Conservation (phyloP, 2,329 filamentous ascomycete species). For the Myriosclerotinia scirpicola region DNA sequence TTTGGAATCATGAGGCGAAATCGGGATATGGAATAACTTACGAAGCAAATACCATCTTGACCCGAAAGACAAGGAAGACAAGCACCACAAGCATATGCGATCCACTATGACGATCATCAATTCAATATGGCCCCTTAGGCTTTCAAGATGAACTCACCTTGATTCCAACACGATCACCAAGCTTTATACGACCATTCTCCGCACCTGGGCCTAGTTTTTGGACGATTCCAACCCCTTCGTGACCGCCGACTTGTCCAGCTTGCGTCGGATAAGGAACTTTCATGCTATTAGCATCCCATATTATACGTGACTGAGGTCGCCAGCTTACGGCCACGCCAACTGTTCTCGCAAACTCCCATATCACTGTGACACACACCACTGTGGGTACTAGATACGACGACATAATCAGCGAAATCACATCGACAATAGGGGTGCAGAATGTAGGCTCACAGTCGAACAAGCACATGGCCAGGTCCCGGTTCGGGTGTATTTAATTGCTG, state of each 20-base stretch:
- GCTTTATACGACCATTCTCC: conserved; percentile 55
- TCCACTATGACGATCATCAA: conserved; percentile 46
- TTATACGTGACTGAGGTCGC: conserved; percentile 19
- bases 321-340: conserved; percentile 37
- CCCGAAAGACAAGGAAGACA: conserved; percentile 55
- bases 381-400: conserved; percentile 49
- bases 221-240: conserved; percentile 66
- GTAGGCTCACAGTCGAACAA: conserved; percentile 56
- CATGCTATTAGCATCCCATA: conserved; percentile 46
- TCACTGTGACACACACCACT: conserved; percentile 67
- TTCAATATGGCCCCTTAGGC: neutral
- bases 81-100: conserved; percentile 53
- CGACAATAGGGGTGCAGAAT: neutral
- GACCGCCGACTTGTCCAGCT: conserved; percentile 64
- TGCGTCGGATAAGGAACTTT: conserved; percentile 57
- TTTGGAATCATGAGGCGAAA: conserved; percentile 7
- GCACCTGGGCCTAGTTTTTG: conserved; percentile 64
- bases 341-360: conserved; percentile 55
- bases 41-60: conserved; percentile 64
- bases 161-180: conserved; percentile 69
- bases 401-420: conserved; percentile 19
- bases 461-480: conserved; percentile 60
- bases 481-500: conserved; percentile 64
- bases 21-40: conserved; percentile 43
- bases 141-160: conserved; percentile 48